Conservation (phyloP, 1,284 basidiomycete genomes). For the Austroboletus sp. region DNA sequence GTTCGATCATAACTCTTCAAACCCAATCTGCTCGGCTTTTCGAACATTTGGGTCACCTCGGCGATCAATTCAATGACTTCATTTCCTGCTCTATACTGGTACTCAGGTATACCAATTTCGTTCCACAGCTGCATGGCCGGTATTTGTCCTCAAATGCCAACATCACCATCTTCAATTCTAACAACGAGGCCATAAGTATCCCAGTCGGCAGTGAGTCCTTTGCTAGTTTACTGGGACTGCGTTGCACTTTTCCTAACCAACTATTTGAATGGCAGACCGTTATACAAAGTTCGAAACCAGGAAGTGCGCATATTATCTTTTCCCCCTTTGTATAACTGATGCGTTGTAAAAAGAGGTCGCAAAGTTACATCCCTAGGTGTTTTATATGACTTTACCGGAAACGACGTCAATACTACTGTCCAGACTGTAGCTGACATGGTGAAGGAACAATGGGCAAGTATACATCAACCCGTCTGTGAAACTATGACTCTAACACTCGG, state of each 20-base stretch:
- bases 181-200: conserved; percentile 45
- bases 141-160: conserved; percentile 83
- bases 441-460: conserved; percentile 60
- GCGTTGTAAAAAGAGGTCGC: conserved; percentile 45
- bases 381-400: conserved; percentile 67
- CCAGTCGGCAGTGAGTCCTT: conserved; percentile 55
- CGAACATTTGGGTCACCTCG: background rate
- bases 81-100: background rate
- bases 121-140: conserved; percentile 62
- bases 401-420: conserved; percentile 63
- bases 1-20: background rate
- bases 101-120: conserved; percentile 63
- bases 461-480: background rate
- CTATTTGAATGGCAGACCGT: conserved; percentile 38
- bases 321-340: background rate
- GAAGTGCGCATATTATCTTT: conserved; percentile 42
- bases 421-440: conserved; percentile 70
- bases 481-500: background rate
- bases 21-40: background rate
- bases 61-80: background rate
- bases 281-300: conserved; percentile 71
- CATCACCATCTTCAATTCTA: conserved; percentile 59
- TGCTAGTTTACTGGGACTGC: no score
- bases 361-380: conserved; percentile 76
- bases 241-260: background rate